These are phyloP conservation scores for Knoxdaviesia capensis DNA, from an alignment of 2,329 filamentous ascomycete genomes.

Conservation along the genomic window DNA sequence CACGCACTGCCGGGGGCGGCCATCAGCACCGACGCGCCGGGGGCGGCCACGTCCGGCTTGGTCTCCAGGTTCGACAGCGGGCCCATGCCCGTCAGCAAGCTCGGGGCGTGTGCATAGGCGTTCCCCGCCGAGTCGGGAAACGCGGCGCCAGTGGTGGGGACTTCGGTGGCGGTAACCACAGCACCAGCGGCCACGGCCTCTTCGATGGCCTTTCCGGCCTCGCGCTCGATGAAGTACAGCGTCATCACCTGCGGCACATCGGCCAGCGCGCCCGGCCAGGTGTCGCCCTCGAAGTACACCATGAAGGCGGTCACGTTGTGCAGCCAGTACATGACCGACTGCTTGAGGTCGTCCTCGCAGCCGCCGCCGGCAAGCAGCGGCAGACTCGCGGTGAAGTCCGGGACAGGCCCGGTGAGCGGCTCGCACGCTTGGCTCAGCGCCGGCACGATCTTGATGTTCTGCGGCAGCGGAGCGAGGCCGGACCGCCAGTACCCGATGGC, in stretches of 20 bases:
- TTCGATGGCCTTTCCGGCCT: constrained; percentile 10
- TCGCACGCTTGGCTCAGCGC: constrained; percentile 7
- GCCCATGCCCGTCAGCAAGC: constrained; percentile 28
- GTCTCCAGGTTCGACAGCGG: constrained; percentile 27
- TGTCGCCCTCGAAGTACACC: constrained; percentile 6
- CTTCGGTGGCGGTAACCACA: constrained; percentile 20
- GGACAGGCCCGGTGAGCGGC: constrained; percentile 7
- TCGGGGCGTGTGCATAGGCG: constrained; percentile 17
- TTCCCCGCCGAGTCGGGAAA: constrained; percentile 4
- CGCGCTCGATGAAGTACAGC: constrained; percentile 14
- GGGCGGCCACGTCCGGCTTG: constrained; percentile 28
- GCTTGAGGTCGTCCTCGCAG: constrained; percentile 11
- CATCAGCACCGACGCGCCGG: constrained; percentile 27
- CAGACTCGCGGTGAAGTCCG: constrained; percentile 5
- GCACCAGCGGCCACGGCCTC: constrained; percentile 8
- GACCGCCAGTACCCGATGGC: background rate
- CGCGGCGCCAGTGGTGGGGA: constrained; percentile 2
- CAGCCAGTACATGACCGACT: constrained; percentile 5
- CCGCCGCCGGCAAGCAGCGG: constrained; percentile 12
- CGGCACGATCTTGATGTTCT: background rate
- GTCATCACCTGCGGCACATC: constrained; percentile 9
- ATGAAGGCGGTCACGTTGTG: constrained; percentile 8
- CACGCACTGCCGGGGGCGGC: constrained; percentile 21
- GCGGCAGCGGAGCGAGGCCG: background rate
- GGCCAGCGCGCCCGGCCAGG: constrained; percentile 5